These are phyloP conservation scores for grape (Vitis vinifera) DNA, from an alignment of 164 flowering plant species.

Conservation along the genomic window DNA sequence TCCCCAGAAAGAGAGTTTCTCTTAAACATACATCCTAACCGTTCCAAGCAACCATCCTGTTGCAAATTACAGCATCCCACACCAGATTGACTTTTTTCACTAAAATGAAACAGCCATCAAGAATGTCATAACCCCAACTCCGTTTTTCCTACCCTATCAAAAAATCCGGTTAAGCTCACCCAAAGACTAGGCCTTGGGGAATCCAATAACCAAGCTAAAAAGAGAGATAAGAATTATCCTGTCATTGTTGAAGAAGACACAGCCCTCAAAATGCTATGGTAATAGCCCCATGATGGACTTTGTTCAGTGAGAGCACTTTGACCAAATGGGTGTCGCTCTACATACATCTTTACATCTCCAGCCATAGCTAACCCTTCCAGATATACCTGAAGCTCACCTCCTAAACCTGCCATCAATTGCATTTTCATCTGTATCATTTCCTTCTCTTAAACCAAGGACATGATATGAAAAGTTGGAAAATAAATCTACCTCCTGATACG, in stretches of 20 bases:
- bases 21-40: not conserved
- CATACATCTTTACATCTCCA: constrained; percentile 55
- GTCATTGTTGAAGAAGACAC: constrained; percentile 1
- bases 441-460: not conserved
- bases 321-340: constrained; percentile 73
- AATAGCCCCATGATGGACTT: constrained; percentile 63
- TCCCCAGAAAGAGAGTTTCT: not conserved
- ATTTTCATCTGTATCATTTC: not conserved
- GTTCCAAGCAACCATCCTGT: not conserved
- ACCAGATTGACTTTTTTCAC: not conserved
- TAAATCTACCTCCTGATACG: too few species aligned
- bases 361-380: constrained; percentile 51
- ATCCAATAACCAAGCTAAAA: not conserved
- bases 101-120: not conserved
- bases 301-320: constrained; percentile 55
- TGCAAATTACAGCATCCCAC: not conserved
- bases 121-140: too few species aligned
- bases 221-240: not conserved
- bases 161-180: not conserved
- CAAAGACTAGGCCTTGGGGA: not conserved
- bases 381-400: constrained; percentile 76
- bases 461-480: too few species aligned
- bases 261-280: constrained; percentile 29
- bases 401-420: constrained; percentile 48
- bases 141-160: too few species aligned